Conservation (phyloP, 179 eudicot species). For the Beta macrorhiza region DNA sequence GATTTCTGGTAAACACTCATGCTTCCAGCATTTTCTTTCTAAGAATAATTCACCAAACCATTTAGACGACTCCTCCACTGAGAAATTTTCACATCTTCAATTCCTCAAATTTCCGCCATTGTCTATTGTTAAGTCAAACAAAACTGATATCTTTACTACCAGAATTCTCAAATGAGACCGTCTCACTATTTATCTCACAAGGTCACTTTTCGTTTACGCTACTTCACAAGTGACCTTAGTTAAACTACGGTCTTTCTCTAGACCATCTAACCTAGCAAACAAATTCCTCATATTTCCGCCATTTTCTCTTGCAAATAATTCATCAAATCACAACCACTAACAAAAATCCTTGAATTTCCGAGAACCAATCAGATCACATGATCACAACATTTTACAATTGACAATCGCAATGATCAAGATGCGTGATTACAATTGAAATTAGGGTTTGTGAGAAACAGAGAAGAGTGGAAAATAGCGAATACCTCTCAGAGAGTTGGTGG, state of each 20-base stretch:
- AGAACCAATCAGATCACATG: conserved; percentile 2
- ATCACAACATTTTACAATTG: background rate
- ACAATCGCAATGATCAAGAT: background rate
- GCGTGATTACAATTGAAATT: background rate
- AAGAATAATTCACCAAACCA: background rate
- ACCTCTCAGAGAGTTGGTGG: conserved; percentile 94
- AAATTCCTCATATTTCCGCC: too few species aligned
- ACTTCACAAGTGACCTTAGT: too few species aligned
- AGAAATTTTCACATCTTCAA: background rate
- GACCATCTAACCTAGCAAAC: too few species aligned
- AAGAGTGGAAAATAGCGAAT: background rate
- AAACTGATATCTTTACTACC: background rate
- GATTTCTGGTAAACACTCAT: background rate
- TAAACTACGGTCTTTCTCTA: too few species aligned
- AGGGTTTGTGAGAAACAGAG: conserved; percentile 13
- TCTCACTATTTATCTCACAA: too few species aligned
- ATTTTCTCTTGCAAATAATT: background rate
- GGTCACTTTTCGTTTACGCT: too few species aligned
- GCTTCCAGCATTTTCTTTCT: background rate
- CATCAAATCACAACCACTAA: background rate
- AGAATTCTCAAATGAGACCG: background rate
- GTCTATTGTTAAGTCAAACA: background rate
- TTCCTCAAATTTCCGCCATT: conserved; percentile 1
- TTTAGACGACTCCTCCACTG: background rate
- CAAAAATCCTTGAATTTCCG: background rate